Percentiles rank a stretch among this genome's conserved stretches.
These are phyloP conservation scores for Phytophthora fragariae DNA, from an alignment of 352 stramenopile genomes.

Conservation along the genomic window DNA sequence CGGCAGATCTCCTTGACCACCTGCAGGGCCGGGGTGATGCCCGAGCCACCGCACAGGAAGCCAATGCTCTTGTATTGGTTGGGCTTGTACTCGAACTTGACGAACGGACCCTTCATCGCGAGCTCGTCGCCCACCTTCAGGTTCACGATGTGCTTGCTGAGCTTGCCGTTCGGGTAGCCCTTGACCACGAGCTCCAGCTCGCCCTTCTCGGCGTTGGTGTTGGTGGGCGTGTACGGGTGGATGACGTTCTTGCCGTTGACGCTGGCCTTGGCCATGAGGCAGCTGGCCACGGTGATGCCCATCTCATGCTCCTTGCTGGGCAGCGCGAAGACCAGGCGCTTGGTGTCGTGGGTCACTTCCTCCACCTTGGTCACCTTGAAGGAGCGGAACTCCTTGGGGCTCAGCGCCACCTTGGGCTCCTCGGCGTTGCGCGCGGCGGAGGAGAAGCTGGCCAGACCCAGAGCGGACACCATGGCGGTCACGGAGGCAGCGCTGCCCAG, in stretches of 20 bases:
- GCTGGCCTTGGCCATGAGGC: constrained; percentile 65
- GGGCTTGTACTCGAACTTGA: constrained; percentile 87
- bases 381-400: constrained; percentile 61
- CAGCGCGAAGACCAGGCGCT: constrained; percentile 63
- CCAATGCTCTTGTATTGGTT: constrained; percentile 85
- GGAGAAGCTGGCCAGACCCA: constrained; percentile 43
- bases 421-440: constrained; percentile 37
- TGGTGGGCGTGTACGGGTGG: constrained; percentile 86
- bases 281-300: constrained; percentile 68
- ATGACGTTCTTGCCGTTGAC: constrained; percentile 75
- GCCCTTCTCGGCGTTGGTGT: constrained; percentile 77
- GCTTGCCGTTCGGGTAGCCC: constrained; percentile 80
- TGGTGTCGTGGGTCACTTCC: constrained; percentile 70
- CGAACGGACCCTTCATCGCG: constrained; percentile 88
- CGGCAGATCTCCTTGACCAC: constrained; percentile 79
- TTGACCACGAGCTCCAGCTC: constrained; percentile 88
- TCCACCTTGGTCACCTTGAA: constrained; percentile 75
- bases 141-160: constrained; percentile 85
- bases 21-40: constrained; percentile 83
- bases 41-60: constrained; percentile 84
- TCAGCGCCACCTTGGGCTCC: constrained; percentile 60
- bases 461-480: constrained; percentile 43
- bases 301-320: constrained; percentile 68
- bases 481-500: constrained; percentile 28
- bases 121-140: constrained; percentile 82